Base-by-base conservation (phyloP, 1,139 yeast genomes). In the Maudiozyma humilis region DNA sequence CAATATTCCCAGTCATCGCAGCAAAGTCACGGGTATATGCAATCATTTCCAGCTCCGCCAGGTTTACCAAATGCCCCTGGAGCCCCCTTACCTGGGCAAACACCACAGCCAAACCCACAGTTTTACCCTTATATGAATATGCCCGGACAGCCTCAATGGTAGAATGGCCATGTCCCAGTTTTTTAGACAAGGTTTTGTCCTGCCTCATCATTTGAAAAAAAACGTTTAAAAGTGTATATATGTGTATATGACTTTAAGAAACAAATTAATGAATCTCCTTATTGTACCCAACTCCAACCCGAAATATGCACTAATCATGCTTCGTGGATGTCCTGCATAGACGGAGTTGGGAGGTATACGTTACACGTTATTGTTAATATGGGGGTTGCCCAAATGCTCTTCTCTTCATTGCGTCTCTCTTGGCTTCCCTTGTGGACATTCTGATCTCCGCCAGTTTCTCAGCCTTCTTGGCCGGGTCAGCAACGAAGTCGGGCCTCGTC, bases 401-500 rank as follows among this genome's bases (percentile, higher is more conserved):
- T 41, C 55, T 57, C 40, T 59, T 58, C 62, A 62, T 60, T 5
- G 63, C 63, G 42, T 51, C 52, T 32, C 65, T 49, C 42, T 62
- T 62, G 12, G 65, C 64, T 41, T 60, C 65, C 44, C 60, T 59
- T 2, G 65, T 62, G 36, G 53, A 54, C 32, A 52, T 52, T 49
- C 73, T 71, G 23, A 79, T 78, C 48, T 75, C 76, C 36, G 68
- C 69, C 51, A 77, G 62, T 57, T 73, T 78, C 42, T 59, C 59
- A 32, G 66, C 64, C 45, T 71, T 75, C 41, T 65, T 54, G 1
- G 47, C 48, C 1, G 68, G 62, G 48, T 71, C 67, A 10, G 56
- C 57, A 76, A 82, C 78, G 57, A 78, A 82, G 13, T 52, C 62
- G 0, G 91, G 91, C 49, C 76, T 68, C 12, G 55, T 63, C 0